Evolutionary conservation across 2,329 filamentous ascomycete species (phyloP), one percentile per base, ranked within the genome.

Genomic region (Ambrosiella beaveri): DNA sequence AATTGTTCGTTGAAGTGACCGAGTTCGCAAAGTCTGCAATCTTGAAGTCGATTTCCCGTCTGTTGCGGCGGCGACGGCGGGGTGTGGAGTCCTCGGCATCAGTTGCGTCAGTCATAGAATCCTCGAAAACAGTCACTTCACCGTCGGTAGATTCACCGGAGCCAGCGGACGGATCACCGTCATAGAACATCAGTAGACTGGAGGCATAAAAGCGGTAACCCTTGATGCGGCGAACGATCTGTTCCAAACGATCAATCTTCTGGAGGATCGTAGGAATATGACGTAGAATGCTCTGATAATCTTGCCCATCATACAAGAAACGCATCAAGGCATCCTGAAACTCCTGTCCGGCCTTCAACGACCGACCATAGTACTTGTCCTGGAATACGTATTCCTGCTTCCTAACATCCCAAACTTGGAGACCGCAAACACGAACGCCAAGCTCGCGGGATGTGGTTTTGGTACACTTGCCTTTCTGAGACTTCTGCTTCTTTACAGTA

Each of bases 1-100:
- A 70, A 60, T 80, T 75, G 65, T 95, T 89, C 63, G 93, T 85
- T 3, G 88, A 86, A 1, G 90, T 97, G 40, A 97, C 84, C 66
- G 91, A 96, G 68, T 98, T 98, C 62, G 93, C 93, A 72, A 98
- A 98, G 70, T 98, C 93, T 59, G 95, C 91, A 68, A 98, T 94
- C 71, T 96, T 96, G 71, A 98, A 83, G 68, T 95, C 87, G 66
- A 95, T 90, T 63, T 83, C 77, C 52, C 74, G 73, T 61, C 73
- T 74, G 61, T 74, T 79, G 66, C 67, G 76, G 65, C 70, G 73
- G 64, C 62, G 73, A 67, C 62, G 72, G 66, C 68, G 77, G 55
- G 68, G 65, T 13, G 8, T 3, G n/a, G 66, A 65, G 57, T 81
- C 78, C 64, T 82, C 79, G 1, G 75, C 75, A 62, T 81, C 79